Conservation (phyloP, 106 monocot genomes). For the Dendrobium chrysotoxum region DNA sequence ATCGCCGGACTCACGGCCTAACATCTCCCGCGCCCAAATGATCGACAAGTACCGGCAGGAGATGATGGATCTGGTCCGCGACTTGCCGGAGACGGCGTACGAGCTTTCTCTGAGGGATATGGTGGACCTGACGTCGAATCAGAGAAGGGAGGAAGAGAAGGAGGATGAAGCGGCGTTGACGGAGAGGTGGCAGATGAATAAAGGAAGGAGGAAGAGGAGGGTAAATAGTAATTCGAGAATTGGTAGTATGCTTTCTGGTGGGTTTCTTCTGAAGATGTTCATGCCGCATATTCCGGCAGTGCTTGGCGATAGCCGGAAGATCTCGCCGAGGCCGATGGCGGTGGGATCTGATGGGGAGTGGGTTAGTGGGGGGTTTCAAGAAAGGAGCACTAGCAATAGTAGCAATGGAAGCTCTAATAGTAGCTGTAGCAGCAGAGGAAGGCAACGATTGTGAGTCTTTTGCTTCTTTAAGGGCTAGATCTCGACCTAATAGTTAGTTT, state of each 20-base stretch:
- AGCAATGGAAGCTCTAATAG: background rate
- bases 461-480: background rate
- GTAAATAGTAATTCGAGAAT: slow-evolving; percentile 9
- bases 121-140: slow-evolving; percentile 11
- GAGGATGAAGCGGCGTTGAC: slow-evolving; percentile 3
- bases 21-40: slow-evolving; percentile 15
- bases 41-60: slow-evolving; percentile 37
- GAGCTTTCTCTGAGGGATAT: slow-evolving; percentile 52
- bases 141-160: background rate
- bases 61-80: slow-evolving; percentile 43
- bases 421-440: background rate
- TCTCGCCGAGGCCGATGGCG: slow-evolving; percentile 1
- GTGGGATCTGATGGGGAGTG: too few species aligned
- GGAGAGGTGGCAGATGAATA: slow-evolving; percentile 1
- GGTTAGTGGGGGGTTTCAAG: too few species aligned
- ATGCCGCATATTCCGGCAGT: slow-evolving; percentile 4
- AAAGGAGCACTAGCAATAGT: slow-evolving; percentile 1
- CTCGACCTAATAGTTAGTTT: background rate
- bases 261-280: slow-evolving; percentile 24
- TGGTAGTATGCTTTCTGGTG: slow-evolving; percentile 18
- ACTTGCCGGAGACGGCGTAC: slow-evolving; percentile 24
- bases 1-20: background rate
- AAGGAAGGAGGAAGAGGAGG: background rate
- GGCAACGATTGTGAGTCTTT: background rate
- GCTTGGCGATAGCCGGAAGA: slow-evolving; percentile 1